A percentile compares a stretch with the other conserved stretches of the same genome.
Evolutionary conservation across 1,284 basidiomycete species (phyloP).

Genomic region (Abortiporus biennis): DNA sequence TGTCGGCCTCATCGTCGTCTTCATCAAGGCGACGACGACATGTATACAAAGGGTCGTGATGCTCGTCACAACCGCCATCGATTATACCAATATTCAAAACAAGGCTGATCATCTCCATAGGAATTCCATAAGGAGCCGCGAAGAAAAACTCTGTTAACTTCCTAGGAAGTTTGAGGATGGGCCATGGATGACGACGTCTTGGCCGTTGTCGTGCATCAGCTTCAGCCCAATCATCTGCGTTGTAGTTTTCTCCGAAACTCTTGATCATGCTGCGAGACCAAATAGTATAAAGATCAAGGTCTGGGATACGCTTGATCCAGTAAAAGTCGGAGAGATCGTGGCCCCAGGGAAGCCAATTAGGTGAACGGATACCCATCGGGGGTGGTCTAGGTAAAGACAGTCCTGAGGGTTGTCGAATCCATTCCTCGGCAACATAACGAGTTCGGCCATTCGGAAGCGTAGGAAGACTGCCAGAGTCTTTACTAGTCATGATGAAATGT

Average conservation of each 20-base stretch:
- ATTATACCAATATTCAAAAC: slow-evolving; percentile 5
- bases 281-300: slow-evolving; percentile 15
- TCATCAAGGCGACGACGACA: slow-evolving; percentile 3
- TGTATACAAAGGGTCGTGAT: not conserved
- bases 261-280: slow-evolving; percentile 26
- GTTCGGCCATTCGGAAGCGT: slow-evolving; percentile 7
- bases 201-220: slow-evolving; percentile 10
- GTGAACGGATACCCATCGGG: slow-evolving; percentile 19
- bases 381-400: slow-evolving; percentile 15
- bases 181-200: slow-evolving; percentile 15
- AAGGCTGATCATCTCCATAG: not conserved
- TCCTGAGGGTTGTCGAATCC: slow-evolving; percentile 20
- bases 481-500: too few relatives aligned
- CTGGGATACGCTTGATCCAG: slow-evolving; percentile 20
- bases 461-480: too few relatives aligned
- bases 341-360: slow-evolving; percentile 24
- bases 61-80: slow-evolving; percentile 6
- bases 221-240: slow-evolving; percentile 8
- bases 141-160: too few relatives aligned
- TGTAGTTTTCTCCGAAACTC: slow-evolving; percentile 18
- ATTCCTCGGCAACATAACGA: slow-evolving; percentile 14
- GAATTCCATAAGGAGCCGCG: too few relatives aligned
- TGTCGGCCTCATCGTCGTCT: slow-evolving; percentile 7
- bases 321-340: slow-evolving; percentile 20
- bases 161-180: slow-evolving; percentile 15